Evolutionary conservation across 2,329 filamentous ascomycete species (phyloP).

Genomic region (Colletotrichum cuscutae): DNA sequence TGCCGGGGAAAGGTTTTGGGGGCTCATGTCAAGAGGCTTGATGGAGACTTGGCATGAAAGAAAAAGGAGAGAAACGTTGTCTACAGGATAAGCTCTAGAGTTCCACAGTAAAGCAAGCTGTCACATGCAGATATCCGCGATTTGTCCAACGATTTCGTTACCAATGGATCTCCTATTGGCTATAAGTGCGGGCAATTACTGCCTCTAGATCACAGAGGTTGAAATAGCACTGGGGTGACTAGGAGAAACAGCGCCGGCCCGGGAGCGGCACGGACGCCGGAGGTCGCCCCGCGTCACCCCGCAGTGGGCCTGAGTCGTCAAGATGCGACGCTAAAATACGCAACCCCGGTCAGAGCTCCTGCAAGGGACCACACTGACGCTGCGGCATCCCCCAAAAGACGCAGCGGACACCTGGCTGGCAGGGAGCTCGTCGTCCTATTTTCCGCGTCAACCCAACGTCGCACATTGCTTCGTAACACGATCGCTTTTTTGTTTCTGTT

Average conservation of each 20-base stretch:
- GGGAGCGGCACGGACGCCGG: neutral
- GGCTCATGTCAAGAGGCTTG: neutral
- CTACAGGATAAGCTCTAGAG: neutral
- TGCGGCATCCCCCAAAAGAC: slow-evolving; percentile 2
- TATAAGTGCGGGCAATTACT: neutral
- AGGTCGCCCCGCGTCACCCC: slow-evolving; percentile 22
- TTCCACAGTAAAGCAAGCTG: neutral
- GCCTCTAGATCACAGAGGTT: neutral
- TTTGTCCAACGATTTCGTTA: neutral
- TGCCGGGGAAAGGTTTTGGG: too few relatives aligned
- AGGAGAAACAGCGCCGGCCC: neutral
- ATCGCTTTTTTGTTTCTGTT: neutral
- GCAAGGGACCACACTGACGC: slow-evolving; percentile 33
- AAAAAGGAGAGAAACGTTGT: neutral
- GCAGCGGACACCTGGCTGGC: slow-evolving; percentile 30
- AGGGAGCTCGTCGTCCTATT: slow-evolving; percentile 2
- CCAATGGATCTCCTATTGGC: neutral
- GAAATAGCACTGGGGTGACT: neutral
- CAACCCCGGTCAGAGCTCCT: slow-evolving; percentile 29
- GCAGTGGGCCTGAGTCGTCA: slow-evolving; percentile 17
- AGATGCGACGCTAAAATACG: slow-evolving; percentile 19
- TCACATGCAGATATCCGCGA: neutral
- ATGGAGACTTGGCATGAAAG: neutral
- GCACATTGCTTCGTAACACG: slow-evolving; percentile 6
- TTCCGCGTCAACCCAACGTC: slow-evolving; percentile 4